A percentile compares a stretch with the other conserved stretches of the same genome.
These are phyloP conservation scores for Blastobotrys terrestris DNA, from an alignment of 805 yeast species.

Conservation along the genomic window DNA sequence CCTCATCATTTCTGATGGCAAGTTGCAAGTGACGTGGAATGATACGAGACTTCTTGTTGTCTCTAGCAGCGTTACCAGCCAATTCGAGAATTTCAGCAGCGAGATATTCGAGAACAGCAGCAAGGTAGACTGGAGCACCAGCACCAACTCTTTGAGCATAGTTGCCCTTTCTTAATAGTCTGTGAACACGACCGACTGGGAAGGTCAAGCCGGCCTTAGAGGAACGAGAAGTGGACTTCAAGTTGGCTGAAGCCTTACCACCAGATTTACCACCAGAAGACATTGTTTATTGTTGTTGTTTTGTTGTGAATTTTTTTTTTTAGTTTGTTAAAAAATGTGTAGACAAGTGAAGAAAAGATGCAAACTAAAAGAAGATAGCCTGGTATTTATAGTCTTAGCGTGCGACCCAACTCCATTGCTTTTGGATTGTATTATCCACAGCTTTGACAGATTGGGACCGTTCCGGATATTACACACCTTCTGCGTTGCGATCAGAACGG, in stretches of 20 bases:
- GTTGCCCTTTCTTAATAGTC: slow-evolving; percentile 94
- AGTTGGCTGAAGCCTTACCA: slow-evolving; percentile 89
- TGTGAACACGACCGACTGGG: slow-evolving; percentile 99
- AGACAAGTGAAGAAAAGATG: slow-evolving; percentile 10
- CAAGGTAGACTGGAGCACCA: slow-evolving; percentile 95
- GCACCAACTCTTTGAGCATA: slow-evolving; percentile 99
- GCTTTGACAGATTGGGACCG: no score
- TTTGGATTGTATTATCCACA: no score
- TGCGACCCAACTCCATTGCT: no score
- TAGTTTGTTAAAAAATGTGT: slow-evolving; percentile 12
- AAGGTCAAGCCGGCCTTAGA: slow-evolving; percentile 97
- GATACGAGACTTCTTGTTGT: slow-evolving; percentile 98
- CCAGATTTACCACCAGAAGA: slow-evolving; percentile 75
- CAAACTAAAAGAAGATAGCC: slow-evolving; percentile 14
- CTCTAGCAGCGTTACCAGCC: slow-evolving; percentile 99
- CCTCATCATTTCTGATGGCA: slow-evolving; percentile 99
- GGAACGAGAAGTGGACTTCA: slow-evolving; percentile 96
- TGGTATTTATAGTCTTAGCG: slow-evolving; percentile 4
- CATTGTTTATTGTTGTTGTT: slow-evolving; percentile 49
- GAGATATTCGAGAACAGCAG: slow-evolving; percentile 94
- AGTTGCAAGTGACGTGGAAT: slow-evolving; percentile 98
- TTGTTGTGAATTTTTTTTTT: slow-evolving; percentile 20
- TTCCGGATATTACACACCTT: no score
- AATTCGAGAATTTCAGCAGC: slow-evolving; percentile 97
- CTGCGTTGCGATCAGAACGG: no score